These are phyloP conservation scores for Monilinia polystroma DNA, from an alignment of 2,329 filamentous ascomycete species.

Conservation along the genomic window DNA sequence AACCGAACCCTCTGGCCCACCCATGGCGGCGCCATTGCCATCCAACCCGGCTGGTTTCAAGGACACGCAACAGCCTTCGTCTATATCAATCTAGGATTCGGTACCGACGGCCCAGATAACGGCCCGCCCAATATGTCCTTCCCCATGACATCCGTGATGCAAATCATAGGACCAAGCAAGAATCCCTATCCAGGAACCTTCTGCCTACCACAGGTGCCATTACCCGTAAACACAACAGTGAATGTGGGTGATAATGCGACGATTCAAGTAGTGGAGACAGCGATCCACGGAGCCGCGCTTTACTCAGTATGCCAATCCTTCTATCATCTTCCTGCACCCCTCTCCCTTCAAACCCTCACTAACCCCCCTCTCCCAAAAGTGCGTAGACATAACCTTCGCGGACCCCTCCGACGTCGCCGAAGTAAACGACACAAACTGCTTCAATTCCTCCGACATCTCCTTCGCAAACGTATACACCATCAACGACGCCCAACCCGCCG, in stretches of 20 bases:
- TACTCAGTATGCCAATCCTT: constrained; percentile 45
- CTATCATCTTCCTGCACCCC: neutral
- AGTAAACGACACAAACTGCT: constrained; percentile 82
- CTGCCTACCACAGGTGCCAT: constrained; percentile 84
- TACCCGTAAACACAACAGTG: constrained; percentile 70
- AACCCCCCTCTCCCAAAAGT: constrained; percentile 54
- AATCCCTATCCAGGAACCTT: constrained; percentile 84
- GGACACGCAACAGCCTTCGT: constrained; percentile 80
- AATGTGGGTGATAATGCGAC: constrained; percentile 85
- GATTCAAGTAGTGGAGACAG: constrained; percentile 82
- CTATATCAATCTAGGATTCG: constrained; percentile 89
- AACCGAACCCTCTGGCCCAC: constrained; percentile 95
- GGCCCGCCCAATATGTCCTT: constrained; percentile 85
- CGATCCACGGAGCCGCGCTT: constrained; percentile 77
- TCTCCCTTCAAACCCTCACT: neutral
- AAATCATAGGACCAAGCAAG: constrained; percentile 78
- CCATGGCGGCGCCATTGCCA: constrained; percentile 77
- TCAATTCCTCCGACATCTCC: constrained; percentile 58
- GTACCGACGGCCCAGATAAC: constrained; percentile 60
- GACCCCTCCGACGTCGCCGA: constrained; percentile 73
- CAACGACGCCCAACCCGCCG: constrained; percentile 37
- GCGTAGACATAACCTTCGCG: constrained; percentile 90
- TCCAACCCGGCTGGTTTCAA: constrained; percentile 95
- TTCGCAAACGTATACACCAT: constrained; percentile 63
- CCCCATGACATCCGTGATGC: constrained; percentile 75